A percentile compares a stretch with the other conserved stretches of the same genome.
phyloP scores from a whole-genome alignment of 2,329 filamentous ascomycete species.

The Xylariaceae sp. region DNA sequence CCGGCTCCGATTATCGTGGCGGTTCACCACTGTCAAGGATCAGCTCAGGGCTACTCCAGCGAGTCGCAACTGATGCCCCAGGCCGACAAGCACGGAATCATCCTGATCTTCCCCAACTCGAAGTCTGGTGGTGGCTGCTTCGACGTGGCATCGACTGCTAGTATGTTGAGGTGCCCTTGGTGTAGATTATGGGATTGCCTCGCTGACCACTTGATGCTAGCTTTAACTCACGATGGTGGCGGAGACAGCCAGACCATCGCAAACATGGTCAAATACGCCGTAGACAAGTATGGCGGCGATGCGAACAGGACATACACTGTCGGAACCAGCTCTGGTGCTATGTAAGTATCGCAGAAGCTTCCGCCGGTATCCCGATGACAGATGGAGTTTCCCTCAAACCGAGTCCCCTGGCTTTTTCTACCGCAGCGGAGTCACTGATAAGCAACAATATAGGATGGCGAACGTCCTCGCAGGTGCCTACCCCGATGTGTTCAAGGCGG shows the following conservation, averaged over 20 bases:
- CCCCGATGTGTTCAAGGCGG: constrained; percentile 43
- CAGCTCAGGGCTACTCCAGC: constrained; percentile 46
- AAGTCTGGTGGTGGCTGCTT: constrained; percentile 46
- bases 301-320: constrained; percentile 21
- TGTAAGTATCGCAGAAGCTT: constrained; percentile 7
- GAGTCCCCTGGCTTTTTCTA: too few species aligned
- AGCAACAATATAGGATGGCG: constrained; percentile 22
- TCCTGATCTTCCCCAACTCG: constrained; percentile 45
- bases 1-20: constrained; percentile 45
- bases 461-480: constrained; percentile 42
- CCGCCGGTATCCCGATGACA: background rate
- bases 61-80: constrained; percentile 47
- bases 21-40: constrained; percentile 53
- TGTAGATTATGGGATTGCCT: too few species aligned
- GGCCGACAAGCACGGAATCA: constrained; percentile 52
- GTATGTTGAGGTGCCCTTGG: too few species aligned
- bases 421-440: constrained; percentile 1
- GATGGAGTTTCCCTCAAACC: too few species aligned
- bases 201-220: constrained; percentile 1
- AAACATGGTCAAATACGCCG: constrained; percentile 33
- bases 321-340: constrained; percentile 28
- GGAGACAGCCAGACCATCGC: constrained; percentile 35
- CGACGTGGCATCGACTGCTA: constrained; percentile 51
- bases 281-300: constrained; percentile 30
- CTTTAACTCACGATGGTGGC: constrained; percentile 32